Evolutionary conservation across 2,329 filamentous ascomycete genomes (phyloP).

Genomic region (Coniosporium tulheliwenetii): DNA sequence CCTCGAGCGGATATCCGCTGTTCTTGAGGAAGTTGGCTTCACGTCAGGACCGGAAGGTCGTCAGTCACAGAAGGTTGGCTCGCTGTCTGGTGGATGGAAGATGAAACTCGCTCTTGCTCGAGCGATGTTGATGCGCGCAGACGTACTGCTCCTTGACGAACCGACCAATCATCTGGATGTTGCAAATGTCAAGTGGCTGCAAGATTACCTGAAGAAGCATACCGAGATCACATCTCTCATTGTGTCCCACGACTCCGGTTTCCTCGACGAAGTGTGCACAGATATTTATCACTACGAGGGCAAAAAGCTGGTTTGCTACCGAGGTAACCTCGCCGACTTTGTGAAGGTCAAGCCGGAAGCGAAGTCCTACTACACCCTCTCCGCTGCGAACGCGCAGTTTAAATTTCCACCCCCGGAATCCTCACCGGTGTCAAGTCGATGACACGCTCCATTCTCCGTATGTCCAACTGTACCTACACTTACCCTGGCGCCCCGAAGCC

Average conservation of each 20-base stretch:
- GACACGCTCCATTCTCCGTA: constrained; percentile 87
- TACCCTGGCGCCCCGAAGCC: constrained; percentile 84
- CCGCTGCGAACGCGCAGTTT: constrained; percentile 78
- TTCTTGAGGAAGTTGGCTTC: constrained; percentile 87
- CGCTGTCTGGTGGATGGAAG: constrained; percentile 96
- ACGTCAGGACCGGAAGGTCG: constrained; percentile 76
- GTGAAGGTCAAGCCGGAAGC: constrained; percentile 84
- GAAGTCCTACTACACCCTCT: constrained; percentile 96
- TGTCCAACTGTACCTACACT: constrained; percentile 82
- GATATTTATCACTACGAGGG: constrained; percentile 98
- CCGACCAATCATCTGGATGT: constrained; percentile 98
- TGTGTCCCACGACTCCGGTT: constrained; percentile 94
- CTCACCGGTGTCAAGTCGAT: constrained; percentile 87
- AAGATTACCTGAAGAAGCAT: constrained; percentile 90
- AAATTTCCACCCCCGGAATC: constrained; percentile 97
- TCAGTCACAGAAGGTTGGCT: constrained; percentile 81
- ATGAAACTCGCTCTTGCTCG: constrained; percentile 97
- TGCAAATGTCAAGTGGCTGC: constrained; percentile 87
- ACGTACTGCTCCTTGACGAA: constrained; percentile 92
- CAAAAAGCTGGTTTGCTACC: constrained; percentile 86
- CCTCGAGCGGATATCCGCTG: constrained; percentile 63
- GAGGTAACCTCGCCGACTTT: constrained; percentile 69
- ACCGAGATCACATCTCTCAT: constrained; percentile 94
- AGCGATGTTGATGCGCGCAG: constrained; percentile 93
- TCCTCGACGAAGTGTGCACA: constrained; percentile 93